Conservation (phyloP, 371 early-diverging fungal species). For the Mortierella sp. region DNA sequence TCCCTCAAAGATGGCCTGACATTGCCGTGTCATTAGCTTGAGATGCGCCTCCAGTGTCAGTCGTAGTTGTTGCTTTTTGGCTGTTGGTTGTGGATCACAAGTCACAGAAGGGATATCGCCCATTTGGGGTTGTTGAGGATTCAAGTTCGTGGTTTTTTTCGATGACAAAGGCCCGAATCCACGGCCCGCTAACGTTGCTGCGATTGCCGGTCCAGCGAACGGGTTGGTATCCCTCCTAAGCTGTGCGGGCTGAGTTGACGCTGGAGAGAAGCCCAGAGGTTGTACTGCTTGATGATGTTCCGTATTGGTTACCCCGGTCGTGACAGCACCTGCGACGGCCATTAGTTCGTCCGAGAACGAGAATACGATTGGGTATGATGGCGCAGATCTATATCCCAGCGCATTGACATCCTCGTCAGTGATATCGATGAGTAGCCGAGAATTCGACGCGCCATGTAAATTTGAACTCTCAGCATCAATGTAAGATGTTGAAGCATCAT, state of each 20-base stretch:
- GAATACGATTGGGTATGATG: conserved; percentile 34
- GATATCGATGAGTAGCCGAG: background rate
- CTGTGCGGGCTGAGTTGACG: background rate
- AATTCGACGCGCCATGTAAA: background rate
- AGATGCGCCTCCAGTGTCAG: conserved; percentile 28
- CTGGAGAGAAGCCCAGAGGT: background rate
- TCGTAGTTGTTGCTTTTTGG: background rate
- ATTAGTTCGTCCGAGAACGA: conserved; percentile 30
- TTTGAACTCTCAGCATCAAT: background rate
- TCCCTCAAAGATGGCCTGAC: conserved; percentile 23
- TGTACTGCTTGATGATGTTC: background rate
- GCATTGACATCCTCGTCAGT: background rate
- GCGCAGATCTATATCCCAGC: conserved; percentile 2
- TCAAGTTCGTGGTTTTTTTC: conserved; percentile 3
- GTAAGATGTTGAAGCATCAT: background rate
- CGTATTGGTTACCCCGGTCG: background rate
- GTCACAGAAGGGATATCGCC: too few relatives aligned
- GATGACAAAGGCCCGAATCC: conserved; percentile 18
- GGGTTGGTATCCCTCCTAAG: conserved; percentile 12
- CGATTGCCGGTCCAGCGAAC: conserved; percentile 20
- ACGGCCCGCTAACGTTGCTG: conserved; percentile 16
- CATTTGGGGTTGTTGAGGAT: conserved; percentile 2
- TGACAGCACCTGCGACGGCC: background rate
- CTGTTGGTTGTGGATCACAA: background rate
- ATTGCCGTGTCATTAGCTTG: conserved; percentile 18